A percentile compares a stretch with the other conserved stretches of the same genome.
Evolutionary conservation across 2,329 filamentous ascomycete genomes (phyloP).

Genomic region (Fusarium pseudonygamai): DNA sequence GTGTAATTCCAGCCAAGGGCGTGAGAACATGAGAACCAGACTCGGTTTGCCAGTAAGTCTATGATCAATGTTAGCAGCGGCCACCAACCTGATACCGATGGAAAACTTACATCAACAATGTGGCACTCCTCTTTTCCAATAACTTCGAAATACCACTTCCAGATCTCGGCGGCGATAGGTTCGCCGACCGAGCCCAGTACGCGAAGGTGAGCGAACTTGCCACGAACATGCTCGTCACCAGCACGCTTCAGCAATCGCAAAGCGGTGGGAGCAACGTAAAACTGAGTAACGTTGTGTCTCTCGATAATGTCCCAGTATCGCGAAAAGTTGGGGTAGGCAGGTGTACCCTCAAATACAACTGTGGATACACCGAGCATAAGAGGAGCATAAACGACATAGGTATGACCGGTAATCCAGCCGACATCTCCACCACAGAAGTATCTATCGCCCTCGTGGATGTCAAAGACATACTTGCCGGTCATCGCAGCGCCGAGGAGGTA

Average conservation of each 20-base stretch:
- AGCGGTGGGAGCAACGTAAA: conserved; percentile 97
- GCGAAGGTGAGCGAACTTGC: conserved; percentile 87
- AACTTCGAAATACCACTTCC: conserved; percentile 99
- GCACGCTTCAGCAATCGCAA: conserved; percentile 94
- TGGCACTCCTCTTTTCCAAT: conserved; percentile 95
- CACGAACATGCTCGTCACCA: conserved; percentile 90
- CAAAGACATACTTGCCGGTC: conserved; percentile 98
- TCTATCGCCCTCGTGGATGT: conserved; percentile 91
- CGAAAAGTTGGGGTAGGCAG: conserved; percentile 96
- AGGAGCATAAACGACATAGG: conserved; percentile 97
- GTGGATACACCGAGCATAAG: conserved; percentile 92
- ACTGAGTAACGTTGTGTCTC: conserved; percentile 94
- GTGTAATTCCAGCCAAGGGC: conserved; percentile 89
- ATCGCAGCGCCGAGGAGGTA: conserved; percentile 93
- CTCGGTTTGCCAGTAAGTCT: conserved; percentile 99
- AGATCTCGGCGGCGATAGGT: conserved; percentile 96
- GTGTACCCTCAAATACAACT: conserved; percentile 97
- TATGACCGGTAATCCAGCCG: conserved; percentile 98
- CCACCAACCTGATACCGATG: neutral
- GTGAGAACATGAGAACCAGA: conserved; percentile 97
- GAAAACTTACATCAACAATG: conserved; percentile 83
- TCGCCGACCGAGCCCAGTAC: conserved; percentile 96
- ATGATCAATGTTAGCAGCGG: conserved; percentile 34
- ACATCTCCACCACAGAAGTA: conserved; percentile 99
- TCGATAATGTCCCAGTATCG: conserved; percentile 99